phyloP scores from a whole-genome alignment of 805 yeast genomes.

The Candida maltosa region DNA sequence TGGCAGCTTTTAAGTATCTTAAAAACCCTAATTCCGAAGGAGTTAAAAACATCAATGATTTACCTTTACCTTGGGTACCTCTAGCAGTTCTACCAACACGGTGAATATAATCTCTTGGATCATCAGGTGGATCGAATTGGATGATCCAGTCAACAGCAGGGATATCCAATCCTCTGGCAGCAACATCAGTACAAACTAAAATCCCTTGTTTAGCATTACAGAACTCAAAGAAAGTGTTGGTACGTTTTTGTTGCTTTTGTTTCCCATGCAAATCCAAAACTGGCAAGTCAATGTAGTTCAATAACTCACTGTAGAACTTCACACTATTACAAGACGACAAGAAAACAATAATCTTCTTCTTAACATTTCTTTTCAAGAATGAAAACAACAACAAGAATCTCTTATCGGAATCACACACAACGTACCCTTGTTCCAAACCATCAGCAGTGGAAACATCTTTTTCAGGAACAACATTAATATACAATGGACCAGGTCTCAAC shows the following conservation, averaged over 20 bases:
- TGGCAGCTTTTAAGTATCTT: constrained; percentile 92
- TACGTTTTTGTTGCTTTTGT: constrained; percentile 97
- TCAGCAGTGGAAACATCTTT: constrained; percentile 88
- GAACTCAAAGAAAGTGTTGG: constrained; percentile 96
- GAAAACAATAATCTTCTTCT: constrained; percentile 91
- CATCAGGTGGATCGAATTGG: constrained; percentile 99
- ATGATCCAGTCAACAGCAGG: constrained; percentile 99
- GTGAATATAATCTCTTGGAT: constrained; percentile 98
- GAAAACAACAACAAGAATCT: constrained; percentile 87
- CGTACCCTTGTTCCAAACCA: constrained; percentile 97
- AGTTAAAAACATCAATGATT: constrained; percentile 89
- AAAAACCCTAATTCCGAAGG: constrained; percentile 94
- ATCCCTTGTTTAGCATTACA: constrained; percentile 96
- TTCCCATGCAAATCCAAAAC: constrained; percentile 96
- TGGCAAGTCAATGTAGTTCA: constrained; percentile 95
- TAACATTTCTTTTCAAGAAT: constrained; percentile 86
- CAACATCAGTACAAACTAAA: constrained; percentile 94
- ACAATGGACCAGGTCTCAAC: constrained; percentile 86
- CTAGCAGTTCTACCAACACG: constrained; percentile 99
- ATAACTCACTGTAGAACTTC: constrained; percentile 89
- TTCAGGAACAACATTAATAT: constrained; percentile 88
- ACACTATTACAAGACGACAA: constrained; percentile 96
- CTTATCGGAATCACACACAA: constrained; percentile 94
- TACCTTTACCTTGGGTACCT: constrained; percentile 85
- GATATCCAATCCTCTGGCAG: constrained; percentile 98